A percentile compares a stretch with the other conserved stretches of the same genome.
Evolutionary conservation across 306 rosid species (phyloP).

Genomic region (Lupinus albus): DNA sequence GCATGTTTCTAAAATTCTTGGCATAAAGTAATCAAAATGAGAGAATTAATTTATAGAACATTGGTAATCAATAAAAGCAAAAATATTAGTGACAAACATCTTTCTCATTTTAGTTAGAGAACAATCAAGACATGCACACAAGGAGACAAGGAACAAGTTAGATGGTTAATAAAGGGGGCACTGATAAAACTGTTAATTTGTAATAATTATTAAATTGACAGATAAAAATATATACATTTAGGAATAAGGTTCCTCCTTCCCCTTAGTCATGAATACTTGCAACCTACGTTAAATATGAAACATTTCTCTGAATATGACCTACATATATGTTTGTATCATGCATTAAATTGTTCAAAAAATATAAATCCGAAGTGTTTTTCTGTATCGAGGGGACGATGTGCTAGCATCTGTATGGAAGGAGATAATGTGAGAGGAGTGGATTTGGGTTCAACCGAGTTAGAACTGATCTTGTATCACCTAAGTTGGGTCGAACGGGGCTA

Average conservation of each 20-base stretch:
- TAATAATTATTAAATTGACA: neutral
- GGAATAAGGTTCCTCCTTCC: neutral
- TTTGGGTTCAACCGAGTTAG: too few relatives aligned
- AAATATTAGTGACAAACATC: slow-evolving; percentile 7
- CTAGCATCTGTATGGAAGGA: too few relatives aligned
- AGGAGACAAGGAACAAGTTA: slow-evolving; percentile 6
- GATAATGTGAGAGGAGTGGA: too few relatives aligned
- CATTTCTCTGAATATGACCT: too few relatives aligned
- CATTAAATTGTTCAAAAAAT: too few relatives aligned
- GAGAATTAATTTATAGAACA: too few relatives aligned
- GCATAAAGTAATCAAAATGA: neutral
- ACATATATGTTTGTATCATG: too few relatives aligned
- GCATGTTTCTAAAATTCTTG: slow-evolving; percentile 5
- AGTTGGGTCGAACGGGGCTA: too few relatives aligned
- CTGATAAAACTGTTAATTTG: neutral
- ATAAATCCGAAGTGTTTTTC: too few relatives aligned
- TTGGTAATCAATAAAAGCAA: neutral
- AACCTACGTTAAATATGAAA: too few relatives aligned
- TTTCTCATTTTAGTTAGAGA: slow-evolving; percentile 8
- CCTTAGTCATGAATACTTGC: neutral
- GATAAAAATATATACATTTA: neutral
- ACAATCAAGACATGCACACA: slow-evolving; percentile 14
- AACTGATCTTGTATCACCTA: too few relatives aligned
- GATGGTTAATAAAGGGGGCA: slow-evolving; percentile 1
- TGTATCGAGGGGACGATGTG: too few relatives aligned